Evolutionary conservation across 2,329 filamentous ascomycete species (phyloP).

Genomic region (Fusarium sp.): DNA sequence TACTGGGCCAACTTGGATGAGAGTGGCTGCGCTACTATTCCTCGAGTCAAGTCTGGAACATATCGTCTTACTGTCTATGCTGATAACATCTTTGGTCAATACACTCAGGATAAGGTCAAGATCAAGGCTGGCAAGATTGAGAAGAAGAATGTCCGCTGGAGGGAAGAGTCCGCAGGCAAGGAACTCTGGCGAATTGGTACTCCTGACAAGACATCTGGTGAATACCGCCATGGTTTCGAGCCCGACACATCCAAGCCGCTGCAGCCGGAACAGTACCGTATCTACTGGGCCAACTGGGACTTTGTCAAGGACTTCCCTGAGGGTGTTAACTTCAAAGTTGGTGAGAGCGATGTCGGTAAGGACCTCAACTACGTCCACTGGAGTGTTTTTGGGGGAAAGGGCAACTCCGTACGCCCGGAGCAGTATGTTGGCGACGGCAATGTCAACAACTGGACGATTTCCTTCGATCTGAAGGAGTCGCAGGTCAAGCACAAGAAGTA

Average conservation of each 20-base stretch:
- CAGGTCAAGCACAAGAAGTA: slow-evolving; percentile 53
- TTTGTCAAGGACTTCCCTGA: slow-evolving; percentile 67
- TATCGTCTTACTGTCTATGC: slow-evolving; percentile 73
- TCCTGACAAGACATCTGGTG: slow-evolving; percentile 68
- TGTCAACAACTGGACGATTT: slow-evolving; percentile 68
- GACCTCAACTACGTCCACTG: slow-evolving; percentile 74
- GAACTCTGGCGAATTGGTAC: slow-evolving; percentile 71
- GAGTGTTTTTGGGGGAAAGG: slow-evolving; percentile 68
- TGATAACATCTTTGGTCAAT: slow-evolving; percentile 69
- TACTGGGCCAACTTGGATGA: slow-evolving; percentile 67
- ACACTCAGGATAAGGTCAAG: slow-evolving; percentile 59
- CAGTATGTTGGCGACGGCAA: slow-evolving; percentile 54
- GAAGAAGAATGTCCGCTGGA: slow-evolving; percentile 57
- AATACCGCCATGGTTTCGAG: slow-evolving; percentile 67
- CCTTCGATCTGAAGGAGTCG: slow-evolving; percentile 57
- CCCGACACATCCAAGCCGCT: slow-evolving; percentile 58
- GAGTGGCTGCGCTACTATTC: slow-evolving; percentile 60
- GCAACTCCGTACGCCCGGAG: slow-evolving; percentile 56
- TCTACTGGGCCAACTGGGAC: slow-evolving; percentile 70
- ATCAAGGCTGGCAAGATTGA: slow-evolving; percentile 51
- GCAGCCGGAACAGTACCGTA: slow-evolving; percentile 65
- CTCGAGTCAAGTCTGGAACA: slow-evolving; percentile 64
- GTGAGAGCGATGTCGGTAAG: slow-evolving; percentile 56
- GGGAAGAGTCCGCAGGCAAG: slow-evolving; percentile 62
- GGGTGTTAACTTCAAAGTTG: slow-evolving; percentile 66